These are phyloP conservation scores for Hamamelis virginiana DNA, from an alignment of 164 flowering plant genomes.

Conservation along the genomic window DNA sequence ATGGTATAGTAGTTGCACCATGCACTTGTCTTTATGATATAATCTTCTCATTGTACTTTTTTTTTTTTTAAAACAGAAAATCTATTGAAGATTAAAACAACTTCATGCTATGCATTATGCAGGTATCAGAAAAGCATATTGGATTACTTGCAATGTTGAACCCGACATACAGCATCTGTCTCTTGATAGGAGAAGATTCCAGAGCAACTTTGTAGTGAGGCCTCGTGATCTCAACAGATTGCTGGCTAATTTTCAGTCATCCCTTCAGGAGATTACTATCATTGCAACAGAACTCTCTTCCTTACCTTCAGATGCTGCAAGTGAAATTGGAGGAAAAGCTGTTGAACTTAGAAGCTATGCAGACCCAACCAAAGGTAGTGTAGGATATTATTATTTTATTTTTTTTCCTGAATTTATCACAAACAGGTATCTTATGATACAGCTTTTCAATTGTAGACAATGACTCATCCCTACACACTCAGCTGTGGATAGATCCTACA, in stretches of 20 bases:
- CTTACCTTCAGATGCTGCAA: slow-evolving; percentile 59
- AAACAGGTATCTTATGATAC: slow-evolving; percentile 6
- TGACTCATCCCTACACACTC: slow-evolving; percentile 85
- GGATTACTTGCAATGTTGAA: slow-evolving; percentile 93
- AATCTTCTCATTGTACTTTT: background rate
- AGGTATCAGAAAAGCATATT: slow-evolving; percentile 84
- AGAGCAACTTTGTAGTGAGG: slow-evolving; percentile 77
- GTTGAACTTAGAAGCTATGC: slow-evolving; percentile 91
- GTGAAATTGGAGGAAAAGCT: slow-evolving; percentile 91
- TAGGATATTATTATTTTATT: background rate
- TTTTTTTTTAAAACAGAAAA: background rate
- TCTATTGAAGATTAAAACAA: background rate
- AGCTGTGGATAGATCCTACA: slow-evolving; percentile 93
- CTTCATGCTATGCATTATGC: slow-evolving; percentile 14
- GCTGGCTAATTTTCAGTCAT: slow-evolving; percentile 86
- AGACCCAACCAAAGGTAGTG: slow-evolving; percentile 89
- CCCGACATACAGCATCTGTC: slow-evolving; percentile 90
- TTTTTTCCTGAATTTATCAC: background rate
- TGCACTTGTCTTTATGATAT: background rate
- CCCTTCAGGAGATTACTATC: slow-evolving; percentile 93
- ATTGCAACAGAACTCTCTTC: slow-evolving; percentile 80
- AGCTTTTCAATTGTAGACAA: slow-evolving; percentile 49
- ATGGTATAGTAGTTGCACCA: background rate
- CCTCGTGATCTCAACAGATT: slow-evolving; percentile 89
- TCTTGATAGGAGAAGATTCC: slow-evolving; percentile 75